These are phyloP conservation scores for Penicillium sclerotigenum DNA, from an alignment of 2,329 filamentous ascomycete genomes.

Conservation along the genomic window DNA sequence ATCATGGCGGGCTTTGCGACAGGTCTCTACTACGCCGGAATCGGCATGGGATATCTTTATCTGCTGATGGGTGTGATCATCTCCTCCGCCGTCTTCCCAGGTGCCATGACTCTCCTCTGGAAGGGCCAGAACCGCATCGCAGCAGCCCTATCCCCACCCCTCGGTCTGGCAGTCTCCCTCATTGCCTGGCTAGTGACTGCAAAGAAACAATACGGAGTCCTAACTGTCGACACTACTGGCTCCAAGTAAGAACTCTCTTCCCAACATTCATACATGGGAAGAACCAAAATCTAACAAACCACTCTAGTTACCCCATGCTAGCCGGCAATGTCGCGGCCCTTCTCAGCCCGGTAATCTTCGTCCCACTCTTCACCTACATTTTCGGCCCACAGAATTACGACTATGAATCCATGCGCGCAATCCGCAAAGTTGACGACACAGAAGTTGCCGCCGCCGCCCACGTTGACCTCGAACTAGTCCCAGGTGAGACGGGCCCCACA, in stretches of 20 bases:
- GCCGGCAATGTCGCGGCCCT: conserved; percentile 82
- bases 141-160: conserved; percentile 64
- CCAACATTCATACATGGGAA: not conserved
- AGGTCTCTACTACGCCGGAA: conserved; percentile 68
- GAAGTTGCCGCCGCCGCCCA: conserved; percentile 64
- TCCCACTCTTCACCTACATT: conserved; percentile 69
- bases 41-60: conserved; percentile 86
- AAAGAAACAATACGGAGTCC: conserved; percentile 63
- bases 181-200: conserved; percentile 77
- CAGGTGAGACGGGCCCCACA: conserved; percentile 46
- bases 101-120: conserved; percentile 77
- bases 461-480: conserved; percentile 63
- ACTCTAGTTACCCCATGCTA: conserved; percentile 67
- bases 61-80: conserved; percentile 91
- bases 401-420: conserved; percentile 77
- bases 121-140: conserved; percentile 73
- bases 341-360: conserved; percentile 70
- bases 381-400: conserved; percentile 77
- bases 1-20: conserved; percentile 76
- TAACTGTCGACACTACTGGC: conserved; percentile 73
- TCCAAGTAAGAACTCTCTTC: conserved; percentile 54
- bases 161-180: conserved; percentile 66
- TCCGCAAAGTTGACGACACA: conserved; percentile 74
- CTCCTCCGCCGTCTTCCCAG: conserved; percentile 77
- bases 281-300: conserved; percentile 2